Percentiles rank a stretch among this genome's conserved stretches.
Evolutionary conservation across 352 stramenopile genomes (phyloP).

Genomic region (Phytophthora boehmeriae): DNA sequence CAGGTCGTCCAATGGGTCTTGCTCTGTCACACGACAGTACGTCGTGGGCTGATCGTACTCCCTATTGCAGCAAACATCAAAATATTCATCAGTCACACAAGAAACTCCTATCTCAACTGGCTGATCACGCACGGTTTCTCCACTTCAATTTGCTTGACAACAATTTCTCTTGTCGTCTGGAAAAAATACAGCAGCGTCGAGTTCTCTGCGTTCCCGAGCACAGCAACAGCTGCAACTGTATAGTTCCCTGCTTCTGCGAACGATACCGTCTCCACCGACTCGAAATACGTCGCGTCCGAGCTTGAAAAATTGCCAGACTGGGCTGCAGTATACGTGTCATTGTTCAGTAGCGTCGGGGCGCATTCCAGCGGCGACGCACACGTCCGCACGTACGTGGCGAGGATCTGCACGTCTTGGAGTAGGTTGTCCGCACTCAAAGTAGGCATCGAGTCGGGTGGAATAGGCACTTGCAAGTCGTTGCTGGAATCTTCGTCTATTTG

Average conservation of each 20-base stretch:
- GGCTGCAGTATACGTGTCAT: constrained; percentile 23
- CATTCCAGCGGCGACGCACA: constrained; percentile 42
- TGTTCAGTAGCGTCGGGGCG: constrained; percentile 30
- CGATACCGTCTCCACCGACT: constrained; percentile 39
- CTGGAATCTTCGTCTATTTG: constrained; percentile 29
- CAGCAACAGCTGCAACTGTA: constrained; percentile 51
- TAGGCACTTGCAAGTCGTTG: constrained; percentile 54
- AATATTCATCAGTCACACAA: constrained; percentile 2
- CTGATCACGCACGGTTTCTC: constrained; percentile 23
- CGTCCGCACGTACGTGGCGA: constrained; percentile 47
- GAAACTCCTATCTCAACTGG: background rate
- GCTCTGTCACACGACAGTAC: constrained; percentile 52
- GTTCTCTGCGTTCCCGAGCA: constrained; percentile 44
- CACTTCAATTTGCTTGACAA: constrained; percentile 30
- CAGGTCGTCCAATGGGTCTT: constrained; percentile 38
- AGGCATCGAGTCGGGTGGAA: constrained; percentile 38
- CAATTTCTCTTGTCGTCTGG: constrained; percentile 48
- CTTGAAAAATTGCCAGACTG: constrained; percentile 57
- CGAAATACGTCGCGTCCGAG: constrained; percentile 40
- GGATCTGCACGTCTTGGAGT: constrained; percentile 45
- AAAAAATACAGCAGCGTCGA: constrained; percentile 54
- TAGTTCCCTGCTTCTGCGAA: constrained; percentile 45
- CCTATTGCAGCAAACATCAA: constrained; percentile 18
- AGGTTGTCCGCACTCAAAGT: constrained; percentile 39
- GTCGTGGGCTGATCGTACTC: constrained; percentile 42